phyloP scores from a whole-genome alignment of 441 rosid species.

The Raphanus hybrid region DNA sequence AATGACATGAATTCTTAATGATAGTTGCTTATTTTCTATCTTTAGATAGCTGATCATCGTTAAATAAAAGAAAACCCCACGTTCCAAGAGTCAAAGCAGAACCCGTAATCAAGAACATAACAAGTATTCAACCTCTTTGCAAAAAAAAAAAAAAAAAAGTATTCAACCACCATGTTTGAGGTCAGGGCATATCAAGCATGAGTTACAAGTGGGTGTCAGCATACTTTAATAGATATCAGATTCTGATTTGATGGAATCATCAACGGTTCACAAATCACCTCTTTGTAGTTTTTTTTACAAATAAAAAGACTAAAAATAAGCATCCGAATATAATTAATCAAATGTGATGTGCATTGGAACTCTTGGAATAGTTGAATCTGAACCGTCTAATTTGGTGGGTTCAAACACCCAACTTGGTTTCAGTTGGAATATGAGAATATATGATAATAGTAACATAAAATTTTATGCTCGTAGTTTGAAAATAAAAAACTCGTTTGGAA shows the following conservation, averaged over 20 bases:
- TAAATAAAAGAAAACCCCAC: not conserved
- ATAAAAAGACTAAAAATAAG: not conserved
- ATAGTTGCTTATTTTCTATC: not conserved
- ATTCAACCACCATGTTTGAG: constrained; percentile 2
- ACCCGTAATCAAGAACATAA: not conserved
- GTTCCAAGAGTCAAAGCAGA: constrained; percentile 4
- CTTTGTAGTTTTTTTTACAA: not conserved
- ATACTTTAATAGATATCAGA: constrained; percentile 33
- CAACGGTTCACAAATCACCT: constrained; percentile 40
- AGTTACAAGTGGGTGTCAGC: constrained; percentile 31
- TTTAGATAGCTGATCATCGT: not conserved
- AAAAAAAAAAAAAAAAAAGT: no score
- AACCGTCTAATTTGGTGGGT: constrained; percentile 41
- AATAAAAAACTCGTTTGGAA: constrained; percentile 33
- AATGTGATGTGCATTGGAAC: constrained; percentile 30
- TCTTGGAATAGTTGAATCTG: constrained; percentile 14
- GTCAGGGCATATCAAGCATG: constrained; percentile 22
- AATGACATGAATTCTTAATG: not conserved
- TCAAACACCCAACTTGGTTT: constrained; percentile 37
- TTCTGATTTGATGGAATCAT: constrained; percentile 42
- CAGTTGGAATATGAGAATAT: constrained; percentile 33
- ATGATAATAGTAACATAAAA: constrained; percentile 18
- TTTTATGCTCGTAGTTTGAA: constrained; percentile 25
- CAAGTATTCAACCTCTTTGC: constrained; percentile 3
- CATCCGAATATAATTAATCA: constrained; percentile 31